Evolutionary conservation across 352 stramenopile genomes (phyloP).

Genomic region (Pythium aristosporum): DNA sequence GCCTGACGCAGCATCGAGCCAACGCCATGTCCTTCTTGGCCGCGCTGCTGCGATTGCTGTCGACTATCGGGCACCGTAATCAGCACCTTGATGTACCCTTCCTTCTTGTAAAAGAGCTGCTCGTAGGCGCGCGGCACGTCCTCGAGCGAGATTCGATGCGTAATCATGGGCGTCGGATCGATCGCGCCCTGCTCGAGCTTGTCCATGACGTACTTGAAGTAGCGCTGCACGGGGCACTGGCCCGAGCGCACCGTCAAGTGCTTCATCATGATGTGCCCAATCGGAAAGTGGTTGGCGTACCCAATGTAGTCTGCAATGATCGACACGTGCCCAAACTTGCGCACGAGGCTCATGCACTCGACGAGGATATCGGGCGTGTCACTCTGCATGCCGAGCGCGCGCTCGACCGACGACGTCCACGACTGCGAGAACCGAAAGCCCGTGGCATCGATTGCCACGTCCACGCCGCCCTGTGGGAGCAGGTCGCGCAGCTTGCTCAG

Average conservation of each 20-base stretch:
- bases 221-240: slow-evolving; percentile 51
- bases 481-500: slow-evolving; percentile 46
- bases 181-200: slow-evolving; percentile 54
- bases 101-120: slow-evolving; percentile 54
- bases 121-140: slow-evolving; percentile 55
- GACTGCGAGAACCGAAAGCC: slow-evolving; percentile 34
- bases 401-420: slow-evolving; percentile 26
- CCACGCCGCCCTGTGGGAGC: slow-evolving; percentile 48
- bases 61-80: slow-evolving; percentile 16
- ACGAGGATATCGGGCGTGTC: slow-evolving; percentile 53
- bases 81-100: slow-evolving; percentile 61
- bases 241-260: slow-evolving; percentile 51
- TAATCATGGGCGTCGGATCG: slow-evolving; percentile 55
- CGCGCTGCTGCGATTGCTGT: not conserved
- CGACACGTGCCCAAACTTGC: slow-evolving; percentile 56
- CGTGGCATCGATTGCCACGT: slow-evolving; percentile 56
- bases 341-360: slow-evolving; percentile 52
- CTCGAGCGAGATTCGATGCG: slow-evolving; percentile 51
- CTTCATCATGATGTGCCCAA: slow-evolving; percentile 65
- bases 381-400: slow-evolving; percentile 46
- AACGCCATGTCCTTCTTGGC: not conserved
- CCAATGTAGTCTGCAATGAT: slow-evolving; percentile 57
- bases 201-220: slow-evolving; percentile 54
- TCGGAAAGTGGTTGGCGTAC: slow-evolving; percentile 43
- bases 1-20: slow-evolving; percentile 5